Percentiles rank a stretch among this genome's conserved stretches.
Evolutionary conservation across 2,329 filamentous ascomycete species (phyloP).

Genomic region (Sphaerulina musiva): DNA sequence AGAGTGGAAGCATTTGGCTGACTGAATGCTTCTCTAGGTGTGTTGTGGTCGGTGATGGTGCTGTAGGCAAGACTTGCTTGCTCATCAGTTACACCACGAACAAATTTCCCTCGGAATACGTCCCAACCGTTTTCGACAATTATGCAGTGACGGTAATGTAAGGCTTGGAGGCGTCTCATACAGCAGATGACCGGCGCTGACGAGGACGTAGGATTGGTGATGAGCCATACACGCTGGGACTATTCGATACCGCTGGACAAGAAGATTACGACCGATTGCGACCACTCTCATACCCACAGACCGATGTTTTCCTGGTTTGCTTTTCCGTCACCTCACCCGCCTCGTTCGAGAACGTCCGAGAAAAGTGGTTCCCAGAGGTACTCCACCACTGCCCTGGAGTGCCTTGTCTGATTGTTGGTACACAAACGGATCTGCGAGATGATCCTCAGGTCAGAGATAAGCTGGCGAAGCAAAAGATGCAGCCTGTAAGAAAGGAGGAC

Average conservation of each 20-base stretch:
- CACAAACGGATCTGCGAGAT: conserved; percentile 91
- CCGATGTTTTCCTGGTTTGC: conserved; percentile 97
- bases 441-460: conserved; percentile 84
- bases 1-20: conserved; percentile 13
- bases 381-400: conserved; percentile 98
- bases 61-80: conserved; percentile 97
- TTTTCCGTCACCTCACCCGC: conserved; percentile 97
- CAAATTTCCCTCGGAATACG: conserved; percentile 99
- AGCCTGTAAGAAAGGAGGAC: conserved; percentile 82
- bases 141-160: conserved; percentile 98
- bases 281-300: conserved; percentile 94
- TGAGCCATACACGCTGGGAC: conserved; percentile 91
- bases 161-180: not conserved
- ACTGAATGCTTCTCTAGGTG: conserved; percentile 55
- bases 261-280: conserved; percentile 98
- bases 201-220: conserved; percentile 76
- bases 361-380: conserved; percentile 98
- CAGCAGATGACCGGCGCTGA: conserved; percentile 7
- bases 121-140: conserved; percentile 98
- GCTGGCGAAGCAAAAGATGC: conserved; percentile 92
- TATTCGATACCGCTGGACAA: conserved; percentile 98
- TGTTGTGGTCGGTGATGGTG: conserved; percentile 98
- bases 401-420: conserved; percentile 94
- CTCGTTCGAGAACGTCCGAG: conserved; percentile 97
- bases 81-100: conserved; percentile 99